Evolutionary conservation across 768 basidiomycete species (phyloP), one percentile per base, ranked within the genome.

Genomic region (Obba rivulosa): DNA sequence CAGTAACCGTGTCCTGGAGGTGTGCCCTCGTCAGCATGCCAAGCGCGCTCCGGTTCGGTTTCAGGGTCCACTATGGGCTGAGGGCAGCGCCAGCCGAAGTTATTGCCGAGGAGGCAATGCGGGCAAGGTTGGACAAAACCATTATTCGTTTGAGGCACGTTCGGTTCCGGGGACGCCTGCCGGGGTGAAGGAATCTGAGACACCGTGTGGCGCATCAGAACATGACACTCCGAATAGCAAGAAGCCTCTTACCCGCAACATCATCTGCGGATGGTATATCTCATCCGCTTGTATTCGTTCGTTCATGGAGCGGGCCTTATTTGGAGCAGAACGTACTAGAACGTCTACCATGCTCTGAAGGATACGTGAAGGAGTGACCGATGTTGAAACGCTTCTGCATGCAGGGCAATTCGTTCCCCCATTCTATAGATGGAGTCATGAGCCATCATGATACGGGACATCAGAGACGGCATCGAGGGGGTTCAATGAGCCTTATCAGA

Each of bases 241-340:
- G 43, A 34, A 22, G 11, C 23, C n/a, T 4, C 25, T 78, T 63
- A 90, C 88, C 59, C 83, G 74, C 64, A 91, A 72, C 21, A 75
- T 70, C 24, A 73, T 65, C 2, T 85, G 85, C 23, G 70, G 61
- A 50, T 73, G 77, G 58, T 92, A 92, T 21, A 92, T 67, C 49
- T 88, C 87, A 57, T 92, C 90, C 3, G 90, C 90, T 65, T 92
- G 90, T 49, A 77, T 72, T 18, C 81, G 78, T 61, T 92, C 90
- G 34, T 83, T 70, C 58, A 78, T 78, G 28, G 83, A 68, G 40
- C 90, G 82, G 40, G 75, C 74, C 60, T 77, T 81, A 31, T 80
- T 76, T 13, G 90, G 90, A 14, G 80, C 82, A 35, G 72, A 68
- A n/a, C 84, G 84, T 25, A 90, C 69, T 22, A 92, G 66, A 7